Evolutionary conservation across 73 alveolate species (phyloP), one percentile per base, ranked within the genome.

Genomic region (Paramecium pentaurelia): DNA sequence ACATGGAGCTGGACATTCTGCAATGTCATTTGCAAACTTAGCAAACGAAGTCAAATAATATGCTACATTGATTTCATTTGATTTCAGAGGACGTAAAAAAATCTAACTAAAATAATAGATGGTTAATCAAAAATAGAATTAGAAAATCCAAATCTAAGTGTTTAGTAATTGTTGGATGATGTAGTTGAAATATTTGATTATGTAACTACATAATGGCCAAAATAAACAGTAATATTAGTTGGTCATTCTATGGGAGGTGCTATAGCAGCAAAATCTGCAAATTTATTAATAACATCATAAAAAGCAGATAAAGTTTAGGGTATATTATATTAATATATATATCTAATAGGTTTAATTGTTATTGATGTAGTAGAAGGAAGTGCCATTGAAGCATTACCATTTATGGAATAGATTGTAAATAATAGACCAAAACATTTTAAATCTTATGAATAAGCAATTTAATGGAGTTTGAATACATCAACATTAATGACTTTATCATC

Each of bases 1-100:
- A 71, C 99, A 98, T 88, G 99, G 99, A 10, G 99, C 99, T 22
- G 99, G 99, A 9, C 99, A 97, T 93, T 95, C 99, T 5, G 99
- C 99, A 7, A 95, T 96, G 83, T 86, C 99, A 6, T 98, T 95
- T 84, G 99, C 99, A 14, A 96, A 97, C 6, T 86, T 98, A 28
- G 99, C 99, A 20, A 93, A 93, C 60, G 93, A 92, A 40, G 84
- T 95, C 20, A 98, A 98, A 90, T 73, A 71, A n/a, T 77, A 86
- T 60, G 98, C 97, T 51, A 86, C 97, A 20, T 86, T 97, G 5
- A 97, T 95, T 18, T 91, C 99, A 1, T 98, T 98, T 94, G 99
- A 98, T 93, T 97, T 94, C 68, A 70, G 99, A 92, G 99, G 99
- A 34, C 99, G 98, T 94, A 99, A 40, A 20, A 89, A 89, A 45